Percentiles rank a stretch among this genome's conserved stretches.
Conservation (phyloP, 139 green algal genomes). For the Coccomyxa sp. region DNA sequence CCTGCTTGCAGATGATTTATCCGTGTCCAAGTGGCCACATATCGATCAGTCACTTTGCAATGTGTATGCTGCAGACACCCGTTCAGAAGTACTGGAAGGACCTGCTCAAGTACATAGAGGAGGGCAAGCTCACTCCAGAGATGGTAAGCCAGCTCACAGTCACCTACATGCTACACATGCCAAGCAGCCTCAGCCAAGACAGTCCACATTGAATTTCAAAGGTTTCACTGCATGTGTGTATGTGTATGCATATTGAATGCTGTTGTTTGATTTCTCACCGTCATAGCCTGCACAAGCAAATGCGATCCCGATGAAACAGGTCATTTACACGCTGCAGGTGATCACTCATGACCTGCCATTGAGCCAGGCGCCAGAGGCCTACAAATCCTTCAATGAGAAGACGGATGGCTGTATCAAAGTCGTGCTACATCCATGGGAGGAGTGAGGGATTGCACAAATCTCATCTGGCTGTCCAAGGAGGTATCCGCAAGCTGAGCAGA, state of each 20-base stretch:
- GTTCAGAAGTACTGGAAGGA: slow-evolving; percentile 54
- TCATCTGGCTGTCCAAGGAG: background rate
- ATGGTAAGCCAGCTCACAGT: background rate
- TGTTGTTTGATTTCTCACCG: background rate
- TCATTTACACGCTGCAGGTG: slow-evolving; percentile 56
- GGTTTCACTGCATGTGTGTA: background rate
- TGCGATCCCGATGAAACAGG: background rate
- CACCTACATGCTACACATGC: background rate
- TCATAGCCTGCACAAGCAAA: background rate
- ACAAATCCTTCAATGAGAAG: slow-evolving; percentile 77
- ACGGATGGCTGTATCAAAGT: slow-evolving; percentile 54
- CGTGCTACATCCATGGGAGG: slow-evolving; percentile 33
- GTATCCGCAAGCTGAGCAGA: background rate
- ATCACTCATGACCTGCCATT: slow-evolving; percentile 68
- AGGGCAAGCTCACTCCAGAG: slow-evolving; percentile 4
- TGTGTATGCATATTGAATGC: background rate
- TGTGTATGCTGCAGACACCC: slow-evolving; percentile 21
- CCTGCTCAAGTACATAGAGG: slow-evolving; percentile 43
- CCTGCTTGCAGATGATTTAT: too few species aligned
- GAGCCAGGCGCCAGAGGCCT: slow-evolving; percentile 44
- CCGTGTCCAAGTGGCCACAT: too few species aligned
- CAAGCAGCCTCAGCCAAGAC: background rate
- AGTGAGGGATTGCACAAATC: background rate
- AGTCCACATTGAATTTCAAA: too few species aligned
- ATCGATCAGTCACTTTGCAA: too few species aligned